Base-by-base conservation (phyloP, 2,329 filamentous ascomycete species). In the Colletotrichum zoysiae region DNA sequence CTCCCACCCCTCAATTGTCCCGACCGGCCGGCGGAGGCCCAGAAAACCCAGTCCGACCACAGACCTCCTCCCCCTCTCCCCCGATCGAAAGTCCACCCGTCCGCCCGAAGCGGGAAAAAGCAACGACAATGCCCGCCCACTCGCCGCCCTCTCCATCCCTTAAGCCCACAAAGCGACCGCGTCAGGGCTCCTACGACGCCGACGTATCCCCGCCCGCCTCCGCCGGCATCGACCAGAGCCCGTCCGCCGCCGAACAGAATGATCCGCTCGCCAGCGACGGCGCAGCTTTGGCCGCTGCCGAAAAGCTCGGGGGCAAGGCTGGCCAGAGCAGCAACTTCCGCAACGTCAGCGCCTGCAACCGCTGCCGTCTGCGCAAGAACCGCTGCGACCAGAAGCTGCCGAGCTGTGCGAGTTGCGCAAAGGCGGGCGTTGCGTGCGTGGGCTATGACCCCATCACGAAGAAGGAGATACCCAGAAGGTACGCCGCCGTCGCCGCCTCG, bases 391-490 rank as follows among this genome's bases (percentile, higher is more conserved):
- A 98, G 86, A 92, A 92, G 75, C 87, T 98, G 73, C 95, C 95
- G 11, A 94, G 93, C 77, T 98, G 95, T 81, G 92, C 93, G 53
- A 94, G 93, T 76, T 98, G 95, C 82, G 94, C 95, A 80, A 98
- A 98, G 84, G 95, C 93, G n/a, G 89, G 89, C 70, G 93, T 97
- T 57, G 92, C 93, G 75, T 98, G 96, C 81, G 94, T 98, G 62
- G 95, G 95, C 74, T 98, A 97, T 81, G 95, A 98, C 80, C 95
- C 95, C 44, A 97, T 98, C 78, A 97, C 94, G 33, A 98, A 98
- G 86, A 91, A 93, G 79, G 95, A 98, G 83, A 97, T 98, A 70
- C 95, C 95, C 61, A 89, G 95, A 82, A 95, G 92, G 85, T 97
- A 91, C 92, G 71, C 16, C 12, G 8, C 38, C 35, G 5, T 55